Evolutionary conservation across 148 eudicot species (phyloP).

Genomic region (Pharnaceum exiguum): DNA sequence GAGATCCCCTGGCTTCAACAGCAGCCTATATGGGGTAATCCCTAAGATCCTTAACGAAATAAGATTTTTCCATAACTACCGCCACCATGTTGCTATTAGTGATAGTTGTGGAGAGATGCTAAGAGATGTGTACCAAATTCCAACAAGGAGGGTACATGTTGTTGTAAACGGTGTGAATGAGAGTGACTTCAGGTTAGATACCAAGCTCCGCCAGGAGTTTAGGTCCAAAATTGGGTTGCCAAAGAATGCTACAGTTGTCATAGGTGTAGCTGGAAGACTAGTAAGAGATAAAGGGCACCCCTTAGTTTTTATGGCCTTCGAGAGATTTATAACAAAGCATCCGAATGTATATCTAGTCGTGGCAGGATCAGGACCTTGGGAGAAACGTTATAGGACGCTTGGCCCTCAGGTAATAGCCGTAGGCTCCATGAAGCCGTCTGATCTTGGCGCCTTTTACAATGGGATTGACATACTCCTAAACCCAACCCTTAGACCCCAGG

Average conservation of each 20-base stretch:
- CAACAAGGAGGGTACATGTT: conserved; percentile 59
- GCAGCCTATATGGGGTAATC: conserved; percentile 44
- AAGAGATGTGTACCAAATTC: conserved; percentile 61
- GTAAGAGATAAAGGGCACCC: conserved; percentile 87
- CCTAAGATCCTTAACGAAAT: conserved; percentile 74
- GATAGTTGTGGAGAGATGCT: conserved; percentile 75
- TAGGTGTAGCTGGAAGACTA: conserved; percentile 72
- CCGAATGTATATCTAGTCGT: conserved; percentile 50
- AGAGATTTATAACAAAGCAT: conserved; percentile 37
- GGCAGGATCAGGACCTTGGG: conserved; percentile 90
- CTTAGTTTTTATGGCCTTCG: conserved; percentile 48
- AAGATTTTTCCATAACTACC: conserved; percentile 61
- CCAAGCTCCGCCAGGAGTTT: conserved; percentile 37
- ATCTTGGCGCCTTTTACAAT: conserved; percentile 61
- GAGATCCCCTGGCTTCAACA: conserved; percentile 51
- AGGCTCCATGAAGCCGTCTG: conserved; percentile 77
- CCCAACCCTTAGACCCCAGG: conserved; percentile 77
- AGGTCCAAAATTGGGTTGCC: conserved; percentile 54
- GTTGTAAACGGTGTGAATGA: conserved; percentile 72
- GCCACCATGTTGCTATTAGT: conserved; percentile 78
- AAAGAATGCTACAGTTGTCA: conserved; percentile 48
- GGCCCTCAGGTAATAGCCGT: conserved; percentile 61
- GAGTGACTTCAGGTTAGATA: conserved; percentile 43
- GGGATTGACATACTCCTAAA: conserved; percentile 72
- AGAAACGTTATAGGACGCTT: conserved; percentile 54